Base-by-base conservation (phyloP, 331 rosid genomes). In the Malus hybrid region DNA sequence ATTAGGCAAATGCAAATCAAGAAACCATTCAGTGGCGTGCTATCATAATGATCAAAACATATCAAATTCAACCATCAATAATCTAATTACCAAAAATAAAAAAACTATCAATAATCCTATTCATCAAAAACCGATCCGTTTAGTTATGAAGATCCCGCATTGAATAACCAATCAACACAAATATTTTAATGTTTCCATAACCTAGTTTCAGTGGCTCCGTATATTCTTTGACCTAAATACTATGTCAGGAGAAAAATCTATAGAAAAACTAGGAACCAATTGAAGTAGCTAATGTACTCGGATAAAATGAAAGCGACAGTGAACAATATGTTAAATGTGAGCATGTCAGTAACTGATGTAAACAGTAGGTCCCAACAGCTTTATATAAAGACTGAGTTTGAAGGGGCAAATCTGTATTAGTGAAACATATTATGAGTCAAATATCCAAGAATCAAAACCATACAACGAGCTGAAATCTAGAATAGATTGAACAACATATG, bases 401-500 rank as follows among this genome's bases (percentile, higher is more conserved):
- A 58, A 15, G 1, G 18, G 48, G 56, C 16, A 36, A 28, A 16
- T 28, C 77, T 12, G 15, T 62, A 63, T 12, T 18, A 20, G n/a
- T 2, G 9, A 28, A 52, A 74, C 48, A 42, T 10, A 42, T 62
- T 62, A 44, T 19, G 30, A 77, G 63, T 10, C 20, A 34, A 58
- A 74, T 14, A 44, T 18, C 30, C 50, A 61, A 44, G 5, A 15
- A 69, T 52, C 19, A 15, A 60, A 36, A 70, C 62, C 64, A 42
- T 28, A 53, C 34, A 70, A 68, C 10, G 32, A 42, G 52, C 57
- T 53, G 29, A 75, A 75, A 71, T 68, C 57, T 53, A 22, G 75
- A 75, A 69, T 66, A 63, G 64, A 57, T 68, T 48, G 44, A 76
- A 44, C 26, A 79, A 81, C 69, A 74, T 28, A 63, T 24, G 74